A percentile compares a stretch with the other conserved stretches of the same genome.
phyloP scores from a whole-genome alignment of 1,284 basidiomycete genomes.

The Chiua sp. region DNA sequence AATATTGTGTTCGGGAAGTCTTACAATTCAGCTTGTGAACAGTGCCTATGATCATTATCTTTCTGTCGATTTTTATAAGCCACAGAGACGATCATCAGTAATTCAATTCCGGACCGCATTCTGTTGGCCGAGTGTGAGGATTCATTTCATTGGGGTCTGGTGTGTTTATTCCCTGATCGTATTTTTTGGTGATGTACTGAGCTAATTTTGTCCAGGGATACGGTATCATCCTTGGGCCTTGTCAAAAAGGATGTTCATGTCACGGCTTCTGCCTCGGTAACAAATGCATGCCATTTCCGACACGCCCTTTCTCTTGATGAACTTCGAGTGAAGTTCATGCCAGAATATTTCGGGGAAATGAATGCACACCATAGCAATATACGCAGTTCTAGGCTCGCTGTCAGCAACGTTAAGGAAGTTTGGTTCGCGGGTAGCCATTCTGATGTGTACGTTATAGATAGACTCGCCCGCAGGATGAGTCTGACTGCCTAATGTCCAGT shows the following conservation, averaged over 20 bases:
- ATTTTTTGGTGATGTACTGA: neutral
- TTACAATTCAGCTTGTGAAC: slow-evolving; percentile 18
- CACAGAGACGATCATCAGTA: neutral
- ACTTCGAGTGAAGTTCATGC: slow-evolving; percentile 42
- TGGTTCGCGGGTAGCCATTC: neutral
- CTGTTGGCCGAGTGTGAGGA: slow-evolving; percentile 25
- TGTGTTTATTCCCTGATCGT: slow-evolving; percentile 9
- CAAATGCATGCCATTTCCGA: slow-evolving; percentile 39
- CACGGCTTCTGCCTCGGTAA: slow-evolving; percentile 3
- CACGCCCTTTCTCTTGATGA: slow-evolving; percentile 47
- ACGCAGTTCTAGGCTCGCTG: neutral
- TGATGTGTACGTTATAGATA: neutral
- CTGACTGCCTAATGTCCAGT: neutral
- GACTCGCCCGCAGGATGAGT: neutral
- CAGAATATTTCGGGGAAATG: slow-evolving; percentile 37
- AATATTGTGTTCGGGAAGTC: neutral
- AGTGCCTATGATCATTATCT: slow-evolving; percentile 42
- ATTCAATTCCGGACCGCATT: slow-evolving; percentile 38
- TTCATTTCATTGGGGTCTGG: slow-evolving; percentile 47
- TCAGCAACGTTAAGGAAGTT: slow-evolving; percentile 19
- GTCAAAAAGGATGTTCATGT: slow-evolving; percentile 23
- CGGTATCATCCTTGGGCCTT: slow-evolving; percentile 41
- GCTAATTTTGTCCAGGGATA: slow-evolving; percentile 40
- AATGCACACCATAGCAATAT: slow-evolving; percentile 33
- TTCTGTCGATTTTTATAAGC: slow-evolving; percentile 3